A percentile compares a stretch with the other conserved stretches of the same genome.
phyloP scores from a whole-genome alignment of 2,329 filamentous ascomycete species.

The Raffaelea albimanens region DNA sequence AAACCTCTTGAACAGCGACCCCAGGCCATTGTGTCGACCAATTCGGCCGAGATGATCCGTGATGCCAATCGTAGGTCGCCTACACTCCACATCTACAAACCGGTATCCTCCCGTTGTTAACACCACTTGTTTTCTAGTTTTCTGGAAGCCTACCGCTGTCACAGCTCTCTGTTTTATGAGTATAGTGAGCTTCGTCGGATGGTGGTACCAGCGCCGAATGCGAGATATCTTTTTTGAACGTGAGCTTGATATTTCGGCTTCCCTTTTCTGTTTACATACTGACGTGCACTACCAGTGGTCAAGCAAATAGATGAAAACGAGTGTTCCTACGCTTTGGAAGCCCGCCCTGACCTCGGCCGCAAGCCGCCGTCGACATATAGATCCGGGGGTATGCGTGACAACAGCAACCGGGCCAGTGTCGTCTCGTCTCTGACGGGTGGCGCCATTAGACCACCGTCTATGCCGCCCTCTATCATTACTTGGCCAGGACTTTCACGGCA shows the following conservation, averaged over 20 bases:
- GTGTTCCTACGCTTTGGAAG: neutral
- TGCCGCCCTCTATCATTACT: no score
- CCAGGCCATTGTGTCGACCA: slow-evolving; percentile 9
- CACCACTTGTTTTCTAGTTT: slow-evolving; percentile 3
- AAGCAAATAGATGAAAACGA: slow-evolving; percentile 7
- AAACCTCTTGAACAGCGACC: slow-evolving; percentile 9
- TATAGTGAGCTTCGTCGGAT: slow-evolving; percentile 15
- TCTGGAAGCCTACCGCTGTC: slow-evolving; percentile 15
- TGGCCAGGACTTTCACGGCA: no score
- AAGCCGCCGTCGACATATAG: no score
- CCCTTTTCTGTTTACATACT: neutral
- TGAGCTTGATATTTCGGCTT: neutral
- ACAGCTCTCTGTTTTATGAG: slow-evolving; percentile 17
- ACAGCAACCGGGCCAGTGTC: no score
- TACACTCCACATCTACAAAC: neutral
- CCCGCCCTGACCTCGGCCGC: slow-evolving; percentile 2
- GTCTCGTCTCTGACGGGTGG: no score
- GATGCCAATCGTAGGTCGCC: slow-evolving; percentile 6
- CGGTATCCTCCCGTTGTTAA: neutral
- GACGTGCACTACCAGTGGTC: slow-evolving; percentile 4
- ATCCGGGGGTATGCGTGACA: no score
- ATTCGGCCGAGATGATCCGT: slow-evolving; percentile 13
- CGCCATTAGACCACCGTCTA: no score
- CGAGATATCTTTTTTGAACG: slow-evolving; percentile 14
- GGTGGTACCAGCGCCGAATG: slow-evolving; percentile 20